Evolutionary conservation across 768 basidiomycete genomes (phyloP).

Genomic region (Trametes punicea): DNA sequence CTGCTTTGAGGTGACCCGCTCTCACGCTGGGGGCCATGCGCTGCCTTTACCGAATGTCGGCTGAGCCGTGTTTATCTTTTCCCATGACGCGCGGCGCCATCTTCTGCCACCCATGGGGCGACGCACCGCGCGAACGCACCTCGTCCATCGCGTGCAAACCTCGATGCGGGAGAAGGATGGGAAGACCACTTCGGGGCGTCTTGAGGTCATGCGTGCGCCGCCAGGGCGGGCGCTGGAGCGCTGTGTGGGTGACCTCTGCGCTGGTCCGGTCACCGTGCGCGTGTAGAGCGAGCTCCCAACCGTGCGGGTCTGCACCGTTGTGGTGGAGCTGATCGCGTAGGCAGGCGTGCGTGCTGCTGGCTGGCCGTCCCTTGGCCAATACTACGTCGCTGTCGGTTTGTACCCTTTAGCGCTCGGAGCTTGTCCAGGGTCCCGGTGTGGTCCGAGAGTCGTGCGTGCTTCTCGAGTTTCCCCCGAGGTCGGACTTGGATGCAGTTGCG

Average conservation of each 20-base stretch:
- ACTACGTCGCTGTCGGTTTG: background rate
- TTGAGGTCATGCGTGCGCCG: slow-evolving; percentile 8
- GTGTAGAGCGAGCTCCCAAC: background rate
- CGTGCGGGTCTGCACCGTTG: background rate
- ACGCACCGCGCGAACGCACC: slow-evolving; percentile 13
- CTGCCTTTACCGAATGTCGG: slow-evolving; percentile 14
- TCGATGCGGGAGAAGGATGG: slow-evolving; percentile 16
- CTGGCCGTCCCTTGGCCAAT: background rate
- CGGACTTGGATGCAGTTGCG: slow-evolving; percentile 5
- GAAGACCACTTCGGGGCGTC: background rate
- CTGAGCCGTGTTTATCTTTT: slow-evolving; percentile 3
- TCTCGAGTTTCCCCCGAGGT: slow-evolving; percentile 7
- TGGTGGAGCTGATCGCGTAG: background rate
- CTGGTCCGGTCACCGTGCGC: slow-evolving; percentile 2
- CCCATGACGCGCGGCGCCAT: slow-evolving; percentile 4
- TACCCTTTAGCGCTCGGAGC: background rate
- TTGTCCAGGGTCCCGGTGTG: background rate
- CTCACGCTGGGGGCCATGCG: slow-evolving; percentile 8
- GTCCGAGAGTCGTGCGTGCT: slow-evolving; percentile 15
- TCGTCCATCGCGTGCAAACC: background rate
- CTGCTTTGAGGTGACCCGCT: background rate
- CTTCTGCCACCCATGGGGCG: slow-evolving; percentile 1
- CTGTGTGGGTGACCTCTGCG: background rate
- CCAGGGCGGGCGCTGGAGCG: background rate
- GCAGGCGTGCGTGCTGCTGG: background rate